Evolutionary conservation across 1,284 basidiomycete species (phyloP), one percentile per base, ranked within the genome.

Genomic region (Austroboletus rostrupii): DNA sequence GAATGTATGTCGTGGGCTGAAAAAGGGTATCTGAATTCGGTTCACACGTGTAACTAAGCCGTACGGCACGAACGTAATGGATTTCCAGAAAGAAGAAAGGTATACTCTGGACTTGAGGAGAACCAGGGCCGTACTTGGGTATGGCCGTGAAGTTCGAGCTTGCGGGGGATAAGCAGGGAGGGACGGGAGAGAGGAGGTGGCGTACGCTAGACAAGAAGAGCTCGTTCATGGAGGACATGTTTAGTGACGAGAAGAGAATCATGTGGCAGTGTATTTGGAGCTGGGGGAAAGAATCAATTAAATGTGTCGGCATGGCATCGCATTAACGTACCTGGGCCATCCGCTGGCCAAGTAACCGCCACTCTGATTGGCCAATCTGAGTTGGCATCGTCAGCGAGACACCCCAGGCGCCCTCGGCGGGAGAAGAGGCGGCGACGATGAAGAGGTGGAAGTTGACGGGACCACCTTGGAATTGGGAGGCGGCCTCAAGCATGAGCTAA

Each of bases 141-240:
- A 44, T 68, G 64, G 19, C 68, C 64, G 54, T 76, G 75, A 23
- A 74, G 60, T 53, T 69, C 69, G 49, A 78, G 65, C 76, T 80
- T 44, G 52, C 36, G 45, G 45, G 47, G 51, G 19, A 36, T 65
- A 19, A 59, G 48, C 38, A 49, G 19, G 31, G 14, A 16, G 43
- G 50, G 31, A 38, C 45, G 37, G 38, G 49, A 37, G 47, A 42
- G 43, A 53, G 49, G 23, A 5, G 28, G 35, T 11, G 50, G 57
- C 80, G 57, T 65, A 85, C 83, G 59, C 72, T 75, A 55, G 78
- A 73, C 45, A 74, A 67, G 60, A 83, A 85, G 17, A 85, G 61
- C 36, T 73, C 68, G 33, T 66, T 70, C 49, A 83, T 70, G 16
- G 69, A 59, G 13, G 68, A 60, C 66, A 75, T 73, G 54, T 76